A percentile compares a stretch with the other conserved stretches of the same genome.
These are phyloP conservation scores for Retiboletus fuscus DNA, from an alignment of 1,284 basidiomycete genomes.

Conservation along the genomic window DNA sequence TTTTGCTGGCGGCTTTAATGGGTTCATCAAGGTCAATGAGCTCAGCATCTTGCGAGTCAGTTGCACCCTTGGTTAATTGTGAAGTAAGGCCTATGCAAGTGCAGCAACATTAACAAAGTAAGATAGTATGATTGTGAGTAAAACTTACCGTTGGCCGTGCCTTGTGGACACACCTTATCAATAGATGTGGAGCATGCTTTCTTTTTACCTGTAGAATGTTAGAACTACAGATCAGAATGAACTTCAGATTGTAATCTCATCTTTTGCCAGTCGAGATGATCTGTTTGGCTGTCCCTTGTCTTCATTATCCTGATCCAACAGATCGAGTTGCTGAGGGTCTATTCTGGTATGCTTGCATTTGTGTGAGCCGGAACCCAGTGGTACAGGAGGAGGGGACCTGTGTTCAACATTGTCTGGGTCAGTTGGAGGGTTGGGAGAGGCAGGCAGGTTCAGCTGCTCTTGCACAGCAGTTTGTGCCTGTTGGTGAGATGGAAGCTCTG, in stretches of 20 bases:
- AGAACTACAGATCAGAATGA: neutral
- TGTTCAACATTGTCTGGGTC: neutral
- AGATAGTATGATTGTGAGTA: neutral
- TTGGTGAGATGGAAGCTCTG: slow-evolving; percentile 11
- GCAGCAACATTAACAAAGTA: neutral
- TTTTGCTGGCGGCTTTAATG: neutral
- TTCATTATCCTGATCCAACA: neutral
- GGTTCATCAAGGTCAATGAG: neutral
- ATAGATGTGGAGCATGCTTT: neutral
- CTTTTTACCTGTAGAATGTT: slow-evolving; percentile 2
- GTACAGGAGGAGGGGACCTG: neutral
- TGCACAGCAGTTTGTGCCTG: neutral
- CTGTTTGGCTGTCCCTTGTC: neutral
- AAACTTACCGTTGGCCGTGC: neutral
- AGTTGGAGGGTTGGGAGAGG: neutral
- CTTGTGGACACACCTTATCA: neutral
- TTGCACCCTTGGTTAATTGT: neutral
- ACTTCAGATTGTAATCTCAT: no score
- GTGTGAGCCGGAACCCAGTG: neutral
- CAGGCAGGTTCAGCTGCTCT: no score
- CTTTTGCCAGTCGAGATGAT: neutral
- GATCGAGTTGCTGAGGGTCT: neutral
- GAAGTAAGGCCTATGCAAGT: neutral
- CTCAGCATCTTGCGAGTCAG: neutral
- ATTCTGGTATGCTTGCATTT: neutral